Evolutionary conservation across 495 filamentous ascomycete genomes (phyloP), one percentile per base, ranked within the genome.

Genomic region (Talaromyces wortmannii): DNA sequence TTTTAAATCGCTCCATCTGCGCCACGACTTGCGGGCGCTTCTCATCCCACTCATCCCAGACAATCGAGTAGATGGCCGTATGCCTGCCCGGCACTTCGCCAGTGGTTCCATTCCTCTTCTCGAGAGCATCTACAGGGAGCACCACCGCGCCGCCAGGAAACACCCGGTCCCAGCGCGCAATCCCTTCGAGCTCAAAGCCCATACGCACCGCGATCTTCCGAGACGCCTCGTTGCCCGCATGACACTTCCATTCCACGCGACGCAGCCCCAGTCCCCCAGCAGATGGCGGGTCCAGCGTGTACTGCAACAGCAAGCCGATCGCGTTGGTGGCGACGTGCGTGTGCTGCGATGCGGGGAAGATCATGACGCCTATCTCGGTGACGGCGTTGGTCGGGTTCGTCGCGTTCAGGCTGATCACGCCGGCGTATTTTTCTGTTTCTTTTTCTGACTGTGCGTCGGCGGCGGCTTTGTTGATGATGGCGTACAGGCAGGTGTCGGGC

Each of bases 311-410:
- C 10, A 70, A 57, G 16, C 67, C 67, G 12, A 63, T 59, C 1
- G 67, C 64, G 31, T 70, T 67, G 8, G 59, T 56, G 29, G 64
- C 57, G 29, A 70, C 64, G 52, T 70, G 66, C 16, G 67, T 66
- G 40, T 57, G 57, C 17, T 68, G 64, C 31, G 61, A 70, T 0
- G 46, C 18, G 2, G 66, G 57, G 10, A 68, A 56, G 29, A 59
- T 60, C 15, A 69, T 59, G 15, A 67, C 54, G 36, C 67, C 65
- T 5, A 69, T 63, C 53, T 69, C 67, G 6, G 65, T 60, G 36
- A 17, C 15, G 10, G 53, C 46, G 29, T 56, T 52, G 0, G 5
- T 18, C 5, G 23, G 8, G 29, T 52, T 31, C 11, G 53, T 52
- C 29, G 32, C 3, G 31, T 29, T 2, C 31, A 56, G n/a, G 40